These are phyloP conservation scores for Colletotrichum cordylinicola DNA, from an alignment of 2,329 filamentous ascomycete genomes.

Conservation along the genomic window DNA sequence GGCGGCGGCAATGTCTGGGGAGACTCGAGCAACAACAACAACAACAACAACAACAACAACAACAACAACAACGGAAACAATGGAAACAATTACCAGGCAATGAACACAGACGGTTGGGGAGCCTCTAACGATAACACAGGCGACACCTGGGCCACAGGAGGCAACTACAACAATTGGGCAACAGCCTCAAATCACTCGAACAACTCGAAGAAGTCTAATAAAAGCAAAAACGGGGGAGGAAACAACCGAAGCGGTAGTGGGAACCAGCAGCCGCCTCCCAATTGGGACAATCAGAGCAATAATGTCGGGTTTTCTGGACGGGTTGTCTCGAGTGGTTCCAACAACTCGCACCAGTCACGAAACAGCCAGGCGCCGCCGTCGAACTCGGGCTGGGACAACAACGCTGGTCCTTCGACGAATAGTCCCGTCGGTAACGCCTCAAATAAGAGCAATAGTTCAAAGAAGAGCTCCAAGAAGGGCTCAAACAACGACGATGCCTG, in stretches of 20 bases:
- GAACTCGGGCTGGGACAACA: conserved; percentile 20
- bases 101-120: background rate
- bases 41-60: background rate
- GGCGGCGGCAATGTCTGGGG: background rate
- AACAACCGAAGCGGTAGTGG: conserved; percentile 1
- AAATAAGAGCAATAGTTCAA: conserved; percentile 11
- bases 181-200: conserved; percentile 7
- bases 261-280: background rate
- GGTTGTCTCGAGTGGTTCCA: background rate
- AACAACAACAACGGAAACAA: background rate
- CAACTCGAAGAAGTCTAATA: conserved; percentile 14
- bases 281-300: conserved; percentile 14
- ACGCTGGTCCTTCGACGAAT: conserved; percentile 18
- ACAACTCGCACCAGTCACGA: background rate
- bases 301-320: conserved; percentile 12
- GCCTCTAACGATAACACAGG: background rate
- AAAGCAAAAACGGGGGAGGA: background rate
- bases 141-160: background rate
- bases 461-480: background rate
- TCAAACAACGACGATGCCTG: background rate
- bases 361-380: background rate
- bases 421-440: background rate
- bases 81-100: background rate
- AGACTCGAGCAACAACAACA: background rate
- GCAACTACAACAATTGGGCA: conserved; percentile 6